These are phyloP conservation scores for Fraxinus sp. DNA, from an alignment of 305 asterid species.

Conservation along the genomic window DNA sequence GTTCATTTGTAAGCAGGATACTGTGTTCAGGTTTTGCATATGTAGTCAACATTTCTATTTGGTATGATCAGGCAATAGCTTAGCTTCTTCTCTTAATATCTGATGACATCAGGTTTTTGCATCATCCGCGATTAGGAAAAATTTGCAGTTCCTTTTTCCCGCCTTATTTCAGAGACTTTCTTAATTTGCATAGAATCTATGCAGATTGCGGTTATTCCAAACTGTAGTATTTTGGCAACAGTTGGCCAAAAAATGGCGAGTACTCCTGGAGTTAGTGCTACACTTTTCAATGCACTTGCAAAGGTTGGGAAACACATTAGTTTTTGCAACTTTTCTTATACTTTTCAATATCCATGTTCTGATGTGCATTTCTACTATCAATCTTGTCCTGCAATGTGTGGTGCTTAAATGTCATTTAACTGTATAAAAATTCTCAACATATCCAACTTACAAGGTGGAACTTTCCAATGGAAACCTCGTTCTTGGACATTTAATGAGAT, in stretches of 20 bases:
- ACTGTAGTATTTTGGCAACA: slow-evolving; percentile 94
- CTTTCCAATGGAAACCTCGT: not conserved
- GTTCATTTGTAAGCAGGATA: slow-evolving; percentile 3
- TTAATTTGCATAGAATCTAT: slow-evolving; percentile 18
- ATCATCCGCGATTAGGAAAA: not conserved
- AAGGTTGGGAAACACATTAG: slow-evolving; percentile 52
- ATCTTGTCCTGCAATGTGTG: not conserved
- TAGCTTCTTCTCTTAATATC: not conserved
- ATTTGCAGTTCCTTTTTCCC: not conserved
- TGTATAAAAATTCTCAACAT: not conserved
- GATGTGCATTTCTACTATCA: not conserved
- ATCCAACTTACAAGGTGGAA: not conserved
- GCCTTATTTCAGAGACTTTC: slow-evolving; percentile 15
- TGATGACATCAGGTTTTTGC: slow-evolving; percentile 1
- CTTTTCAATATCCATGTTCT: not conserved
- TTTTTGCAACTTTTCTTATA: not conserved
- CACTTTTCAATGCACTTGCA: slow-evolving; percentile 93
- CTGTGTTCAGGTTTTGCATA: slow-evolving; percentile 2
- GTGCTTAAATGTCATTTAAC: slow-evolving; percentile 7
- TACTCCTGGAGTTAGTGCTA: slow-evolving; percentile 98
- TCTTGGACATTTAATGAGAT: not conserved
- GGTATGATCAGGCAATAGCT: not conserved
- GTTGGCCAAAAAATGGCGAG: slow-evolving; percentile 99
- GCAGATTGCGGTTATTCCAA: slow-evolving; percentile 86
- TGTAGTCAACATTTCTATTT: not conserved